A percentile compares a stretch with the other conserved stretches of the same genome.
phyloP scores from a whole-genome alignment of 1,284 basidiomycete species.

The Xerocomus cyaneibrunnescens region DNA sequence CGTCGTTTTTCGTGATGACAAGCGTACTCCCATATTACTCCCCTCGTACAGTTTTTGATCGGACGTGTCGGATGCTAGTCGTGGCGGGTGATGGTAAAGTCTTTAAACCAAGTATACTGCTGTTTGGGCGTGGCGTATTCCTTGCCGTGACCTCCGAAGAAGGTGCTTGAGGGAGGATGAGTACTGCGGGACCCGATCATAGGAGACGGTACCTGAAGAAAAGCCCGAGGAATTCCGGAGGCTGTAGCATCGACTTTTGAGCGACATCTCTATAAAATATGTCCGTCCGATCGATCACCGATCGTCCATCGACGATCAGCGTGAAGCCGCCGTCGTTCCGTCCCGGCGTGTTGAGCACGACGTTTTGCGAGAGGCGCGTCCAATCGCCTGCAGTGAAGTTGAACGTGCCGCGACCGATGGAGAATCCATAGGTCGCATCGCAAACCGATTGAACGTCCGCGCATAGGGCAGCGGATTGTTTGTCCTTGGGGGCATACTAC shows the following conservation, averaged over 20 bases:
- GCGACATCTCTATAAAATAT: background rate
- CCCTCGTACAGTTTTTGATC: no score
- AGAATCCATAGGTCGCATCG: constrained; percentile 63
- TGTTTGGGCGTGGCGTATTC: constrained; percentile 66
- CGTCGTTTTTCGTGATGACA: constrained; percentile 10
- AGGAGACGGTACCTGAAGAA: constrained; percentile 63
- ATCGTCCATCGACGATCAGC: constrained; percentile 53
- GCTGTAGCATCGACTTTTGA: constrained; percentile 4
- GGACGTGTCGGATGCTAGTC: constrained; percentile 6
- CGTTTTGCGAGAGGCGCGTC: constrained; percentile 65
- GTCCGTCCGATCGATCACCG: constrained; percentile 39
- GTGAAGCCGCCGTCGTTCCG: constrained; percentile 50
- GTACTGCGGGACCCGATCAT: background rate
- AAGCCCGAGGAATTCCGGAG: constrained; percentile 59
- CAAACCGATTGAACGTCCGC: constrained; percentile 57
- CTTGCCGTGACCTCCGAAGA: constrained; percentile 72
- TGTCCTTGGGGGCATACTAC: constrained; percentile 65
- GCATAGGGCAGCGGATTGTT: constrained; percentile 60
- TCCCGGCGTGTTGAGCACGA: constrained; percentile 70
- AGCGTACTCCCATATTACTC: background rate
- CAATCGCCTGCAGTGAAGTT: constrained; percentile 60
- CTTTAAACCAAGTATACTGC: constrained; percentile 74
- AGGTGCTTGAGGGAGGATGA: constrained; percentile 50
- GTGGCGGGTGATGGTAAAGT: constrained; percentile 47
- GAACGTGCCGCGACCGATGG: constrained; percentile 76